Conservation (phyloP, 2,329 filamentous ascomycete genomes). For the Orbilia quercus region DNA sequence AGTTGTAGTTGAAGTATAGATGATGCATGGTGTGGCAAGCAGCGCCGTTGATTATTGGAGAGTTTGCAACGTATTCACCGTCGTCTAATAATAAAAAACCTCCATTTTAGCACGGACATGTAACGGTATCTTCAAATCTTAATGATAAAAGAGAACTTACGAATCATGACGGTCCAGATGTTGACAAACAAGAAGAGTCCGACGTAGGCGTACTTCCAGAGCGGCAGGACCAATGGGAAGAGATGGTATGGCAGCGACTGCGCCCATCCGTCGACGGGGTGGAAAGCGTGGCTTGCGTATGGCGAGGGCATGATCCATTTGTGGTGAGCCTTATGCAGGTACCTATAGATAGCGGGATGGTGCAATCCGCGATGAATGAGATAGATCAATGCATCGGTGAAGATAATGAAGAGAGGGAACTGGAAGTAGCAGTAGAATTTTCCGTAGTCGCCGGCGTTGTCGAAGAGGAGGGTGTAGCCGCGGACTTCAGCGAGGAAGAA, state of each 20-base stretch:
- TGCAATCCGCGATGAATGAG: constrained; percentile 89
- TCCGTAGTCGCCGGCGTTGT: constrained; percentile 78
- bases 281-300: constrained; percentile 91
- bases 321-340: constrained; percentile 95
- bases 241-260: constrained; percentile 93
- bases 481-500: constrained; percentile 85
- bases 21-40: constrained; percentile 96
- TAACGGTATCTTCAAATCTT: no score
- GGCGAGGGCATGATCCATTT: constrained; percentile 99
- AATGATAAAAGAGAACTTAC: constrained; percentile 57
- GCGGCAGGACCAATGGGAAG: constrained; percentile 90
- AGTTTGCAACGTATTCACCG: constrained; percentile 91
- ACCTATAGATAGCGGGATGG: constrained; percentile 83
- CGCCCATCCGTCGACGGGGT: constrained; percentile 88
- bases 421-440: constrained; percentile 81
- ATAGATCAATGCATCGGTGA: constrained; percentile 92
- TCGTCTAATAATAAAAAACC: constrained; percentile 77
- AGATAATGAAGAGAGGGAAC: constrained; percentile 86
- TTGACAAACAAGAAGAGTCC: constrained; percentile 91
- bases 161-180: constrained; percentile 95
- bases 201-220: constrained; percentile 90
- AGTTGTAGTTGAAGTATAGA: constrained; percentile 88
- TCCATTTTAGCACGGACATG: no score
- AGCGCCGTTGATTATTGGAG: constrained; percentile 90
- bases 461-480: constrained; percentile 88